Evolutionary conservation across 208 protist species (phyloP).

Genomic region (Novymonas esmeraldas): DNA sequence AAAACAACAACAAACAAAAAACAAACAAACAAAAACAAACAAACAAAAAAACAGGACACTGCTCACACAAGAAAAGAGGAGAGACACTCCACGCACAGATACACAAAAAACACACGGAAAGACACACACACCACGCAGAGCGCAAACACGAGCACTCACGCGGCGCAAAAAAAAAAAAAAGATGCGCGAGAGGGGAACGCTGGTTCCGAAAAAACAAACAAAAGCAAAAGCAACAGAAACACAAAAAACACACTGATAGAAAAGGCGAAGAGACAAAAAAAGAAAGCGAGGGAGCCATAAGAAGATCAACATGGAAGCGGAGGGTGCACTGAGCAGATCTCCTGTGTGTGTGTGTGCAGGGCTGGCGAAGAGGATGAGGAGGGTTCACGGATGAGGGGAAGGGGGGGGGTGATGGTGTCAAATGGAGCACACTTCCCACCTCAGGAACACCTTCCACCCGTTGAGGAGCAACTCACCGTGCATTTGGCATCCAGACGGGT

Average conservation of each 20-base stretch:
- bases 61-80: not conserved
- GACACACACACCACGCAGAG: no score
- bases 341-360: no score
- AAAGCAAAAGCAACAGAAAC: conserved; percentile 13
- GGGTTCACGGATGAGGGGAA: not conserved
- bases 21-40: not conserved
- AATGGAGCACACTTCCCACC: not conserved
- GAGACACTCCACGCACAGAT: not conserved
- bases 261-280: conserved; percentile 2
- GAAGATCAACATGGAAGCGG: not conserved
- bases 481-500: no score
- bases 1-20: not conserved
- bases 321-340: no score
- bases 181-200: not conserved
- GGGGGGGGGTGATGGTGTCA: not conserved
- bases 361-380: conserved; percentile 4
- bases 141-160: no score
- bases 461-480: not conserved
- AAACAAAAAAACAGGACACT: not conserved
- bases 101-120: not conserved
- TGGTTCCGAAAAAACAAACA: conserved; percentile 5
- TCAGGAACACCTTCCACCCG: not conserved
- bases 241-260: conserved; percentile 1
- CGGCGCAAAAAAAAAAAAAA: not conserved
- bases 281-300: not conserved